Evolutionary conservation across 2,329 filamentous ascomycete genomes (phyloP).

Genomic region (Lomentospora prolificans): DNA sequence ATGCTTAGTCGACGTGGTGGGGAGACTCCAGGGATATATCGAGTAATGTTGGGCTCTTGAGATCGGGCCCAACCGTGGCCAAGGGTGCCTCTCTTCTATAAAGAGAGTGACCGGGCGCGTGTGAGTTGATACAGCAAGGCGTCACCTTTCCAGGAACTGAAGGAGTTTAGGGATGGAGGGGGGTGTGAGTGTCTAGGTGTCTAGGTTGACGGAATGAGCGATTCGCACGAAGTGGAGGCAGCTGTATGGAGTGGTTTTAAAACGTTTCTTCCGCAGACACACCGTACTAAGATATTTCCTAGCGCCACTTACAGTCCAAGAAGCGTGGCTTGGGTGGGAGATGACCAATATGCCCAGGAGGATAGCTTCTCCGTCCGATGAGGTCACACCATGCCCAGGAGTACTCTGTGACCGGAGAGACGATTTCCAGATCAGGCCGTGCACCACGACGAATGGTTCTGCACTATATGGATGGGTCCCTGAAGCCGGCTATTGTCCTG

Average conservation of each 20-base stretch:
- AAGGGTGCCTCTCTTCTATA: background rate
- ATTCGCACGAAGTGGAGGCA: conserved; percentile 4
- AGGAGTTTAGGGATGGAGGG: background rate
- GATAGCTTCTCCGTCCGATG: background rate
- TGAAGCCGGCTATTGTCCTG: background rate
- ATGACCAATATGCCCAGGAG: background rate
- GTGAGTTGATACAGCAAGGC: background rate
- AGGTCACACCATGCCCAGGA: background rate
- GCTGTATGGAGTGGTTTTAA: conserved; percentile 4
- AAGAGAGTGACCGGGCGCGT: background rate
- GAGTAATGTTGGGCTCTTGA: conserved; percentile 1
- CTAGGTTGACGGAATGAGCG: background rate
- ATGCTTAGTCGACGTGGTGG: background rate
- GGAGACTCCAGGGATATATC: conserved; percentile 5
- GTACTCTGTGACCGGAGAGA: background rate
- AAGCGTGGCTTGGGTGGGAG: background rate
- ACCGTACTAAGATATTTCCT: conserved; percentile 2
- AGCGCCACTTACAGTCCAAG: conserved; percentile 7
- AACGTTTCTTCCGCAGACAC: background rate
- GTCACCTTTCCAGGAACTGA: background rate
- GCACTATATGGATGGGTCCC: background rate
- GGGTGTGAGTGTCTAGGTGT: too few relatives aligned
- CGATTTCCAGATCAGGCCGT: background rate
- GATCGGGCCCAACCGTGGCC: conserved; percentile 6
- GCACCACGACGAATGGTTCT: background rate